A percentile compares a stretch with the other conserved stretches of the same genome.
Conservation (phyloP, 2,329 filamentous ascomycete species). For the Ophiostoma novo-ulmi region DNA sequence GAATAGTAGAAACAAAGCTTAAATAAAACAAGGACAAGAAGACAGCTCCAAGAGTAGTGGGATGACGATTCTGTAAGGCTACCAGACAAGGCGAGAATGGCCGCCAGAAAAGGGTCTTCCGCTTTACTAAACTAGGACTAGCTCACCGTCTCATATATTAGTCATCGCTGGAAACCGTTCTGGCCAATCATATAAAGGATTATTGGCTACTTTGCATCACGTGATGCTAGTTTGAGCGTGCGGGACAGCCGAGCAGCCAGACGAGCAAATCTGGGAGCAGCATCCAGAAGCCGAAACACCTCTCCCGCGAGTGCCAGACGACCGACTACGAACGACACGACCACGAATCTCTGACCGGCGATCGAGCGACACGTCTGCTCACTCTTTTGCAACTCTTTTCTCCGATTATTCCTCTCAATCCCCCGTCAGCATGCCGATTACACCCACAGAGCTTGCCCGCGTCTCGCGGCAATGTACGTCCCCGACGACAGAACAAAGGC, state of each 20-base stretch:
- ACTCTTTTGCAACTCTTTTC: background rate
- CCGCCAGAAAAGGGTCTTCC: background rate
- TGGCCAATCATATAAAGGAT: constrained; percentile 18
- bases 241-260: constrained; percentile 7
- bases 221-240: constrained; percentile 13
- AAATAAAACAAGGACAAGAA: too few species aligned
- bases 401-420: background rate
- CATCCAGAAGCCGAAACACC: constrained; percentile 15
- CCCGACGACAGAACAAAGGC: constrained; percentile 26
- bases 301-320: constrained; percentile 11
- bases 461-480: constrained; percentile 69
- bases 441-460: constrained; percentile 86
- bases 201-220: constrained; percentile 11
- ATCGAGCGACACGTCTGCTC: constrained; percentile 2
- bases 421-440: constrained; percentile 64
- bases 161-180: background rate
- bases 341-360: background rate
- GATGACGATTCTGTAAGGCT: constrained; percentile 2
- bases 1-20: too few species aligned
- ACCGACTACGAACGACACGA: constrained; percentile 11
- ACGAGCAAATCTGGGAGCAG: constrained; percentile 18
- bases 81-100: background rate
- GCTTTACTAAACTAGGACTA: background rate
- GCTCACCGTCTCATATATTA: background rate
- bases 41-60: background rate